Evolutionary conservation across 1,139 yeast species (phyloP).

Genomic region (Candida sanyaensis): DNA sequence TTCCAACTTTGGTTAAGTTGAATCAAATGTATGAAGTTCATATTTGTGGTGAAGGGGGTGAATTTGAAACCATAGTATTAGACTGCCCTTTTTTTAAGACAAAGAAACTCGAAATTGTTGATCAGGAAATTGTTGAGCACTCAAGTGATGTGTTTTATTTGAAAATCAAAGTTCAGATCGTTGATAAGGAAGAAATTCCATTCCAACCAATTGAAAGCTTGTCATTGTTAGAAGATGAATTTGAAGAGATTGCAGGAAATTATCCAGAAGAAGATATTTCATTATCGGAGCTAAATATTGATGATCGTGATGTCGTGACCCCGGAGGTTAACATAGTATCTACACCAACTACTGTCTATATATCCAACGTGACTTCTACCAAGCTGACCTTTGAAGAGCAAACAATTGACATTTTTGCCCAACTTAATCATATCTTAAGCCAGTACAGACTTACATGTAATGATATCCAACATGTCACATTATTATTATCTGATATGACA

Average conservation of each 20-base stretch:
- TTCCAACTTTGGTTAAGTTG: conserved; percentile 58
- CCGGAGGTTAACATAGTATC: conserved; percentile 4
- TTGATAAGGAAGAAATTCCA: conserved; percentile 31
- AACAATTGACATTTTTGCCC: conserved; percentile 45
- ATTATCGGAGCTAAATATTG: not conserved
- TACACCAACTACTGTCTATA: conserved; percentile 37
- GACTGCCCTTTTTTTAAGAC: conserved; percentile 80
- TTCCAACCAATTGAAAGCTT: conserved; percentile 42
- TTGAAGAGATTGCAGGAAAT: conserved; percentile 32
- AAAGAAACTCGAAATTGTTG: conserved; percentile 50
- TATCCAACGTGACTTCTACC: conserved; percentile 49
- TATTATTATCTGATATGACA: conserved; percentile 65
- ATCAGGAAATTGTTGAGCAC: conserved; percentile 45
- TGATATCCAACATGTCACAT: conserved; percentile 55
- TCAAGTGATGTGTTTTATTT: conserved; percentile 69
- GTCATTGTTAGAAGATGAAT: conserved; percentile 49
- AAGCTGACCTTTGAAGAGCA: conserved; percentile 42
- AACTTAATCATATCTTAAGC: conserved; percentile 34
- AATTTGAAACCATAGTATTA: conserved; percentile 87
- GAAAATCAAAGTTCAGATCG: conserved; percentile 43
- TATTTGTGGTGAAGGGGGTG: conserved; percentile 98
- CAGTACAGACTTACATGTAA: conserved; percentile 31
- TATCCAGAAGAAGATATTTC: conserved; percentile 5
- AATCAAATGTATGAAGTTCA: conserved; percentile 78
- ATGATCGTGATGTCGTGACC: conserved; percentile 7